Base-by-base conservation (phyloP, 2,329 filamentous ascomycete genomes). In the Diaporthe amygdali region DNA sequence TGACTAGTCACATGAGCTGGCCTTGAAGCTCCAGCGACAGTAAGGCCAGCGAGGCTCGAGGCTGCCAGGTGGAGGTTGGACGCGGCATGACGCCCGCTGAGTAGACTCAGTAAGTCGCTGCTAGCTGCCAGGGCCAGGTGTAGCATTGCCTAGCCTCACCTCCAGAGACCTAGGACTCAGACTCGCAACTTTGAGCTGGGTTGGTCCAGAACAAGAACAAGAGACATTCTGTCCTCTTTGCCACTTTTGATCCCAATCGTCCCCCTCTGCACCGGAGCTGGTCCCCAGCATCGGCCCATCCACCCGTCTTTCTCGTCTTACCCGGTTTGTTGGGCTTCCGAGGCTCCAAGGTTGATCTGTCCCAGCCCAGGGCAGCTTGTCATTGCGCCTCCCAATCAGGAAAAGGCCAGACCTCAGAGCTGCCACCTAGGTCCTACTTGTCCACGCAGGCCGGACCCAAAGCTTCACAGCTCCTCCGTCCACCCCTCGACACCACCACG, bases 341-440 rank as follows among this genome's bases (percentile, higher is more conserved):
- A 34, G 22, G 22, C 30, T 54, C n/a, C 66, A 49, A 34, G 41
- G 39, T 27, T 25, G 17, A n/a, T 68, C 41, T 34, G 27, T 14
- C 37, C 49, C 30, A 47, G 64, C 34, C 71, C 68, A 71, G 71
- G 63, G 39, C 72, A 71, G 66, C 59, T 73, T 73, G 69, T 61
- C 68, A 69, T 69, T 63, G 66, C 66, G 56, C 44, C 32, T 52
- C 67, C 37, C 44, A 67, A 66, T 46, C 34, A 66, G 72, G 69
- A 55, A 70, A 70, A 70, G 68, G 68, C 68, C 68, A 63, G 56
- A 63, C 56, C 41, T 63, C 56, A 55, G 61, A 70, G 68, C 68
- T 70, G 59, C 61, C 59, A 52, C 59, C 49, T 32, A 20, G 15
- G 52, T 32, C 56, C 56, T 56, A 61, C 71, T 61, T 59, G 51